Percentiles rank a stretch among this genome's conserved stretches.
phyloP scores from a whole-genome alignment of 1,284 basidiomycete species.

The Puccinia brachypodii region DNA sequence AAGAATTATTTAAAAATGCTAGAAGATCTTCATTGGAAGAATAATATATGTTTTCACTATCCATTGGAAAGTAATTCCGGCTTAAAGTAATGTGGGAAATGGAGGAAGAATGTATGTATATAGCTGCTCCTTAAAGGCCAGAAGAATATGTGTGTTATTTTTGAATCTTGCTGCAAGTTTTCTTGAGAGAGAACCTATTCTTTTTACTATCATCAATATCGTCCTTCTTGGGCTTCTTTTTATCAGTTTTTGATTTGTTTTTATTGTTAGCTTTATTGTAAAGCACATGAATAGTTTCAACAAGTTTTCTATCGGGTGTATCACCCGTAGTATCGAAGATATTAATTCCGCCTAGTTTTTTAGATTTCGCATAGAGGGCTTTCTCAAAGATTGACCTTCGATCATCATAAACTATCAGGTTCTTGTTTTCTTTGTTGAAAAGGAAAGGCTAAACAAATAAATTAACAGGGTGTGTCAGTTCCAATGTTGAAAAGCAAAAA shows the following conservation, averaged over 20 bases:
- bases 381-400: slow-evolving; percentile 32
- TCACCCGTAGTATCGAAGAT: slow-evolving; percentile 46
- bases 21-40: too few relatives aligned
- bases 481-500: neutral
- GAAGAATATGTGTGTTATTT: too few relatives aligned
- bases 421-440: slow-evolving; percentile 25
- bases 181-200: neutral
- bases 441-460: slow-evolving; percentile 39
- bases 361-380: slow-evolving; percentile 9
- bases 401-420: slow-evolving; percentile 43
- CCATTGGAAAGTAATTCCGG: too few relatives aligned
- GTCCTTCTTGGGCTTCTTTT: too few relatives aligned
- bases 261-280: neutral
- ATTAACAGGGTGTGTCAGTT: neutral
- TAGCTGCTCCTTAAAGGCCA: too few relatives aligned
- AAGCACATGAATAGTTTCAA: slow-evolving; percentile 19
- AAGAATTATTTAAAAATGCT: too few relatives aligned
- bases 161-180: neutral
- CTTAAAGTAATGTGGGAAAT: too few relatives aligned
- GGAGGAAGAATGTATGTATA: too few relatives aligned
- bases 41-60: too few relatives aligned
- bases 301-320: slow-evolving; percentile 22
- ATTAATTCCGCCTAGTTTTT: slow-evolving; percentile 27
- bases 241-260: neutral
- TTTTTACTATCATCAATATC: too few relatives aligned